Percentiles rank a stretch among this genome's conserved stretches.
Evolutionary conservation across 1,139 yeast species (phyloP).

Genomic region (Saccharomyces hybrid): DNA sequence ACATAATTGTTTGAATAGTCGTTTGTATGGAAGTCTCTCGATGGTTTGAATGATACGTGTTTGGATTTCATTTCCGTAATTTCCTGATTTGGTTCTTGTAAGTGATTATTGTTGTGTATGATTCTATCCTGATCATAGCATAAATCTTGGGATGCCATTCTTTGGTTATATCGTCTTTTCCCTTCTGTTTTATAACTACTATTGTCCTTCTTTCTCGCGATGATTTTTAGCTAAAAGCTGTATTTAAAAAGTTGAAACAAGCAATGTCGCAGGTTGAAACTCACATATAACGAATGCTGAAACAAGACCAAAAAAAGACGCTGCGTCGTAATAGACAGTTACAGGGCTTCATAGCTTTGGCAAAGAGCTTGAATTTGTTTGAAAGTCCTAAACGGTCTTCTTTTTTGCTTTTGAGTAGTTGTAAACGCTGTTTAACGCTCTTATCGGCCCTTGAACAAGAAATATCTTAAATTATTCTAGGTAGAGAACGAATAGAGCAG

Average conservation of each 20-base stretch:
- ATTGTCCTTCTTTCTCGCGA: background rate
- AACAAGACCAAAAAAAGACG: background rate
- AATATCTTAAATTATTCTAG: background rate
- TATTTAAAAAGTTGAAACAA: background rate
- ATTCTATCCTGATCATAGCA: background rate
- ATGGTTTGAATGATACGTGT: conserved; percentile 22
- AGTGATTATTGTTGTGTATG: background rate
- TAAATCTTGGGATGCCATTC: background rate
- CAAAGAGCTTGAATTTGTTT: too few species aligned
- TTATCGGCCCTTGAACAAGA: background rate
- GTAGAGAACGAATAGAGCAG: too few species aligned
- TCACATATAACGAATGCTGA: background rate
- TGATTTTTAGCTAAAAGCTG: background rate
- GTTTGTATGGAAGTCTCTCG: conserved; percentile 34
- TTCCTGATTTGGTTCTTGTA: background rate
- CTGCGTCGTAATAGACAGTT: too few species aligned
- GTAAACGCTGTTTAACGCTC: background rate
- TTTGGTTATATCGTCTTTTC: background rate
- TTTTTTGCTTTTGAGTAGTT: background rate
- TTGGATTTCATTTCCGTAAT: conserved; percentile 6
- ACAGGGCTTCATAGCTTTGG: background rate
- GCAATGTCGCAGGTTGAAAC: background rate
- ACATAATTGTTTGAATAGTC: conserved; percentile 69
- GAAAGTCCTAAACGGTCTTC: background rate
- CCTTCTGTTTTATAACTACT: background rate